phyloP scores from a whole-genome alignment of 108 stramenopile genomes.

The Nitzschia inconspicua region DNA sequence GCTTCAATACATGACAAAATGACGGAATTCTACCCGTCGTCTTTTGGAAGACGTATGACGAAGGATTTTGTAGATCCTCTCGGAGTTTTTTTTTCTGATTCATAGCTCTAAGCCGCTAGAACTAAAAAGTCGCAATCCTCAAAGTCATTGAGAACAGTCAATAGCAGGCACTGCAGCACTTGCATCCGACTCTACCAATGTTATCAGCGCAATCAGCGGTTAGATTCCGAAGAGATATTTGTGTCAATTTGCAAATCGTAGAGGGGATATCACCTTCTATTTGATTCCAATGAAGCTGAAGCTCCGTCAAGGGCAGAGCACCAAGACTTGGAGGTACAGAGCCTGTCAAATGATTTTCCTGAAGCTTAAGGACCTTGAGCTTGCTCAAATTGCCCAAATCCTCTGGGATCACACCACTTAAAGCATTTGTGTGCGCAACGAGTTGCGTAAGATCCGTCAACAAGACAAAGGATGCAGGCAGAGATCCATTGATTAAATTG shows the following conservation, averaged over 20 bases:
- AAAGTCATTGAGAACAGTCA: not conserved
- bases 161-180: conserved; percentile 17
- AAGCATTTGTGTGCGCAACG: not conserved
- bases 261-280: too few species aligned
- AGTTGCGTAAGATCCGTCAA: not conserved
- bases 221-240: conserved; percentile 2
- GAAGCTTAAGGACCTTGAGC: conserved; percentile 5
- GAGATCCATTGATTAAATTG: conserved; percentile 3
- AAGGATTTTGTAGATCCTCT: conserved; percentile 59
- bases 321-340: conserved; percentile 2
- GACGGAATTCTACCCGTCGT: conserved; percentile 43
- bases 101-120: too few species aligned
- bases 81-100: conserved; percentile 35
- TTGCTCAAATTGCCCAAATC: not conserved
- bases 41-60: conserved; percentile 44
- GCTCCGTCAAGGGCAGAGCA: not conserved
- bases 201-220: conserved; percentile 6
- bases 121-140: too few species aligned
- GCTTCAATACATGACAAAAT: conserved; percentile 45
- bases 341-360: conserved; percentile 7
- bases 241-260: not conserved
- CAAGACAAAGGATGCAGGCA: not conserved
- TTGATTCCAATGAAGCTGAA: too few species aligned
- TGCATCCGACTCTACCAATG: not conserved
- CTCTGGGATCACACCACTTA: conserved; percentile 7